Evolutionary conservation across 148 eudicot genomes (phyloP).

Genomic region (Diospyros lotus): DNA sequence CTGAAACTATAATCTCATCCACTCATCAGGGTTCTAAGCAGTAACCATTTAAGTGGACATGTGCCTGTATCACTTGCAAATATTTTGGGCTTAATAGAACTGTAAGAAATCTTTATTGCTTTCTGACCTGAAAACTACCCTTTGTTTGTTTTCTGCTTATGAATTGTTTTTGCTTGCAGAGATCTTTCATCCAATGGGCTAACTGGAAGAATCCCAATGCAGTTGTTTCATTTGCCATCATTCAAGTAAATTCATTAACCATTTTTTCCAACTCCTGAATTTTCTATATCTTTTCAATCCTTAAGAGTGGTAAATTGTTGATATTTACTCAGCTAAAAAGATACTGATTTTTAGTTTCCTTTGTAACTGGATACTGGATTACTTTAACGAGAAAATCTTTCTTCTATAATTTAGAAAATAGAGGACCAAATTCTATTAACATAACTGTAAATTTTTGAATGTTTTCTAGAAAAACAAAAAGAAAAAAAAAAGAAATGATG

Average conservation of each 20-base stretch:
- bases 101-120: constrained; percentile 22
- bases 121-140: background rate
- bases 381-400: background rate
- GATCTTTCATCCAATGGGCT: constrained; percentile 78
- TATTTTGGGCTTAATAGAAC: constrained; percentile 27
- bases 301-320: background rate
- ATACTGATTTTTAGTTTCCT: too few relatives aligned
- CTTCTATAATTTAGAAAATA: constrained; percentile 3
- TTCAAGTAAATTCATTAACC: constrained; percentile 58
- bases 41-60: constrained; percentile 33
- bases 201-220: constrained; percentile 56
- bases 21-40: constrained; percentile 30
- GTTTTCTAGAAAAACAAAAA: background rate
- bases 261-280: background rate
- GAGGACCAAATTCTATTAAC: background rate
- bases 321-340: background rate
- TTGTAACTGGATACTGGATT: background rate
- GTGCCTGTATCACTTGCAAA: constrained; percentile 35
- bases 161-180: constrained; percentile 34
- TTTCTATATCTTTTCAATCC: background rate
- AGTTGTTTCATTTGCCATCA: constrained; percentile 49
- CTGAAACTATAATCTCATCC: constrained; percentile 5
- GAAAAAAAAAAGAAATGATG: background rate
- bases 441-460: background rate
- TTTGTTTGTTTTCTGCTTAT: constrained; percentile 6